phyloP scores from a whole-genome alignment of 352 stramenopile species.

The Phytophthora sojae region DNA sequence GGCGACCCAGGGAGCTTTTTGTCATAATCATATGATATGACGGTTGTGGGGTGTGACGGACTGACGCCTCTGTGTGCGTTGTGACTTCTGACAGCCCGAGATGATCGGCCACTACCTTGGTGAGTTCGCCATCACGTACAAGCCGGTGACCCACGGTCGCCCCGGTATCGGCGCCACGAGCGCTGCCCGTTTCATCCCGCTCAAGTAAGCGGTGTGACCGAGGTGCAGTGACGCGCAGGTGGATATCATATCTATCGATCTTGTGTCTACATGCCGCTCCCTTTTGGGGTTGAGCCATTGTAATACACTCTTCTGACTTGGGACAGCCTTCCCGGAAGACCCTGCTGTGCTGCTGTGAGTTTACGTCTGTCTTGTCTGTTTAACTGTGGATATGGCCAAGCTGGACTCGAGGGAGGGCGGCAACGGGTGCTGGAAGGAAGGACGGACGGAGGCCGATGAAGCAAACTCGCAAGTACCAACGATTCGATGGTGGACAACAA shows the following conservation, averaged over 20 bases:
- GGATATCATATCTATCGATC: slow-evolving; percentile 28
- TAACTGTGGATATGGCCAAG: slow-evolving; percentile 17
- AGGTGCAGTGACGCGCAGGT: slow-evolving; percentile 20
- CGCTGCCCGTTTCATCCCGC: slow-evolving; percentile 99
- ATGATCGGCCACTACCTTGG: slow-evolving; percentile 99
- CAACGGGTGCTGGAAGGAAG: slow-evolving; percentile 1
- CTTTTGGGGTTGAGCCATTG: slow-evolving; percentile 75
- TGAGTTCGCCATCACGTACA: slow-evolving; percentile 99
- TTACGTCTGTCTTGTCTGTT: slow-evolving; percentile 25
- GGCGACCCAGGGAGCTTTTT: slow-evolving; percentile 83
- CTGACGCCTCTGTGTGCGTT: slow-evolving; percentile 23
- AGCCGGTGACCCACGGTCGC: slow-evolving; percentile 98
- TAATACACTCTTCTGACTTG: slow-evolving; percentile 81
- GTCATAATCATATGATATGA: background rate
- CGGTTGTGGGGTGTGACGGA: slow-evolving; percentile 16
- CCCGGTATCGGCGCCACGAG: slow-evolving; percentile 98
- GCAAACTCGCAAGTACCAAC: slow-evolving; percentile 59
- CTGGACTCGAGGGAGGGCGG: slow-evolving; percentile 10
- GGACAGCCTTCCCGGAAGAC: slow-evolving; percentile 23
- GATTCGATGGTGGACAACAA: slow-evolving; percentile 70
- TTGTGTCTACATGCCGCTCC: slow-evolving; percentile 38
- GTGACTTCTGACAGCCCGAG: slow-evolving; percentile 84
- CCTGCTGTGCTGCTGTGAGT: slow-evolving; percentile 17
- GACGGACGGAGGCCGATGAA: slow-evolving; percentile 52
- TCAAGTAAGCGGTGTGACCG: slow-evolving; percentile 91